These are phyloP conservation scores for Amborella trichopoda DNA, from an alignment of 164 flowering plant genomes.

Conservation along the genomic window DNA sequence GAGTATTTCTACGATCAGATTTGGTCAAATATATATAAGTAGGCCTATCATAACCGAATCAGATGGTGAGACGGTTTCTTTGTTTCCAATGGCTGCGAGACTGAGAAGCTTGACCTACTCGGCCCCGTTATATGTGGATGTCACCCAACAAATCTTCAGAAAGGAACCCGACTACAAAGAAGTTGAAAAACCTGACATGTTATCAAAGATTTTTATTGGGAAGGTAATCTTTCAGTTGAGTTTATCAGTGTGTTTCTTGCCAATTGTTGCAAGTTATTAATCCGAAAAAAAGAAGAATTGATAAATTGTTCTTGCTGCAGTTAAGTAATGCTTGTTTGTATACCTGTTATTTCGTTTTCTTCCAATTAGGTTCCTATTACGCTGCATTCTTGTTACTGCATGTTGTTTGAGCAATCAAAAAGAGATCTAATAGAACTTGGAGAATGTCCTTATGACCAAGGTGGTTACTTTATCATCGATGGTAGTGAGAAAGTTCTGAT, in stretches of 20 bases:
- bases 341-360: too few relatives aligned
- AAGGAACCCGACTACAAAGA: constrained; percentile 97
- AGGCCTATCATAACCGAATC: constrained; percentile 99
- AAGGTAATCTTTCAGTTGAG: constrained; percentile 31
- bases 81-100: constrained; percentile 96
- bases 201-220: constrained; percentile 88
- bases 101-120: constrained; percentile 90
- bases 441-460: constrained; percentile 98
- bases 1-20: constrained; percentile 87
- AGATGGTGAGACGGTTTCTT: constrained; percentile 93
- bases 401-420: constrained; percentile 76
- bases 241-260: too few relatives aligned
- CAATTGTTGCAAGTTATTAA: too few relatives aligned
- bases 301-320: too few relatives aligned
- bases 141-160: constrained; percentile 66
- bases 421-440: constrained; percentile 97
- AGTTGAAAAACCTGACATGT: constrained; percentile 78
- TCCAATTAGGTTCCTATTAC: constrained; percentile 78
- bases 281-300: too few relatives aligned
- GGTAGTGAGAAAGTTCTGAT: constrained; percentile 97
- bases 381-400: constrained; percentile 96
- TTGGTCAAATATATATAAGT: constrained; percentile 93
- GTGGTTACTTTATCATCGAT: constrained; percentile 94
- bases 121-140: constrained; percentile 96
- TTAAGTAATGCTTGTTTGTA: too few relatives aligned